These are phyloP conservation scores for Lactarius quietus DNA, from an alignment of 768 basidiomycete genomes.

Conservation along the genomic window DNA sequence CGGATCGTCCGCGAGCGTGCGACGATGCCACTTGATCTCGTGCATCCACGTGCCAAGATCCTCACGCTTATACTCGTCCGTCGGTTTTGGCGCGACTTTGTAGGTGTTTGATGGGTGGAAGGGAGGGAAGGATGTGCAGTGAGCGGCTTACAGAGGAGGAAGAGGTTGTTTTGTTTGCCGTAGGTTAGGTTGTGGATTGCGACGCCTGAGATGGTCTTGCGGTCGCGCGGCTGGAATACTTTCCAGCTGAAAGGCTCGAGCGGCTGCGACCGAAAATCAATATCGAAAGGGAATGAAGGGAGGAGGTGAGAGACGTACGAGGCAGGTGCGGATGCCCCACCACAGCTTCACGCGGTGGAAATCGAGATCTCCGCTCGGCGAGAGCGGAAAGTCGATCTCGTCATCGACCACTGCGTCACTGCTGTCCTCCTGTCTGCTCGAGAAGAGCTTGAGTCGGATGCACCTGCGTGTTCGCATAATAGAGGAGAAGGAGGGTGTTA, in stretches of 20 bases:
- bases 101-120: neutral
- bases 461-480: slow-evolving; percentile 13
- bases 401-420: slow-evolving; percentile 13
- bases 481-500: neutral
- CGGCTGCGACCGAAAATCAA: neutral
- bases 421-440: slow-evolving; percentile 6
- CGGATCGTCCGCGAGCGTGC: slow-evolving; percentile 13
- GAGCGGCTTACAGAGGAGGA: slow-evolving; percentile 2
- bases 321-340: slow-evolving; percentile 19
- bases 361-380: slow-evolving; percentile 19
- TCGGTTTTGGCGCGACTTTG: slow-evolving; percentile 1
- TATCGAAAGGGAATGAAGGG: too few species aligned
- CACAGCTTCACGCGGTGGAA: slow-evolving; percentile 19
- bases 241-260: slow-evolving; percentile 23
- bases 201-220: slow-evolving; percentile 13
- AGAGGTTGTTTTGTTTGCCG: slow-evolving; percentile 10
- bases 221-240: slow-evolving; percentile 8
- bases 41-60: slow-evolving; percentile 19
- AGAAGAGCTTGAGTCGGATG: slow-evolving; percentile 21
- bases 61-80: slow-evolving; percentile 14
- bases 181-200: slow-evolving; percentile 20
- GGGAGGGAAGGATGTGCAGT: neutral
- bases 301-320: slow-evolving; percentile 8
- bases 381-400: slow-evolving; percentile 23
- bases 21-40: slow-evolving; percentile 19